These are phyloP conservation scores for Rhododendron kiyosumense DNA, from an alignment of 148 eudicot species.

Conservation along the genomic window DNA sequence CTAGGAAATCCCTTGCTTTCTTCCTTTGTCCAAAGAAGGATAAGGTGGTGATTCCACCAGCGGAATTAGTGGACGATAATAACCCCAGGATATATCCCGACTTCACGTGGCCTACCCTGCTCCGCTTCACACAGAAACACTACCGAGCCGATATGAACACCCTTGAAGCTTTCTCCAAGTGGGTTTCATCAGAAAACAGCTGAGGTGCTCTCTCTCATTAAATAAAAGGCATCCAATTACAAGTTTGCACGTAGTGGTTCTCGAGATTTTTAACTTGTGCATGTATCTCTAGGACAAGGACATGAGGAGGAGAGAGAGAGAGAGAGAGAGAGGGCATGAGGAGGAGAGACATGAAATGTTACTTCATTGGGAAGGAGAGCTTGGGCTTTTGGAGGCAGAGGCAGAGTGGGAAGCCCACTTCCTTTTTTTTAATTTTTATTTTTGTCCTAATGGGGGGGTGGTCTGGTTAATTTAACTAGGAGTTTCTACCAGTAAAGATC, in stretches of 20 bases:
- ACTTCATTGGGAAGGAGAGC: not conserved
- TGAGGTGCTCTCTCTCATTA: not conserved
- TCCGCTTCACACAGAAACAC: conserved; percentile 55
- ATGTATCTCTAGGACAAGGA: not conserved
- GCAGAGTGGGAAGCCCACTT: not conserved
- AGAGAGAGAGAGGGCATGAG: not conserved
- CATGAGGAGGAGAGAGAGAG: not conserved
- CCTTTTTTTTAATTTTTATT: not conserved
- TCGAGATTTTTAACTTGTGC: not conserved
- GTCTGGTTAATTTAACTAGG: not conserved
- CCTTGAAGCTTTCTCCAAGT: conserved; percentile 40
- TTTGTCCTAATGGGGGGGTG: not conserved
- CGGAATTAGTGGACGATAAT: conserved; percentile 41
- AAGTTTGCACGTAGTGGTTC: not conserved
- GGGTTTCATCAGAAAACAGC: conserved; percentile 29
- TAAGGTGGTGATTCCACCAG: conserved; percentile 51
- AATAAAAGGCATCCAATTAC: not conserved
- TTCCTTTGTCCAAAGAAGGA: conserved; percentile 58
- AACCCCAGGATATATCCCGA: conserved; percentile 53
- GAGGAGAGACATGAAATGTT: not conserved
- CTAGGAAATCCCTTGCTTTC: conserved; percentile 65
- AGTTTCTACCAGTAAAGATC: conserved; percentile 4
- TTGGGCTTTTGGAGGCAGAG: conserved; percentile 8
- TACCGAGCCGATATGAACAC: conserved; percentile 65
- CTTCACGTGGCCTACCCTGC: conserved; percentile 49